These are phyloP conservation scores for Thielaviopsis euricoi DNA, from an alignment of 2,329 filamentous ascomycete genomes.

Conservation along the genomic window DNA sequence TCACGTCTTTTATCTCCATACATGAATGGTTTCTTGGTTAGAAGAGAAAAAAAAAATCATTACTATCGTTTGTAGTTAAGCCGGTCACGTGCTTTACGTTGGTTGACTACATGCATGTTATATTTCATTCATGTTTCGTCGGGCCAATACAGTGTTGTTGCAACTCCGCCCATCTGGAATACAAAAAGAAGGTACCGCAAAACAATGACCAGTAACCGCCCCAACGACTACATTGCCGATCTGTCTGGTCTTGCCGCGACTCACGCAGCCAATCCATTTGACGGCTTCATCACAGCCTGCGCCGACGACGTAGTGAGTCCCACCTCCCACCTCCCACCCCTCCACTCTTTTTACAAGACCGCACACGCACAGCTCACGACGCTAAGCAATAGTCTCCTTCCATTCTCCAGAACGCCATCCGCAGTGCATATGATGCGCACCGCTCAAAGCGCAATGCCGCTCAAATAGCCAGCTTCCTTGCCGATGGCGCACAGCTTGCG, in stretches of 20 bases:
- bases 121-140: too few relatives aligned
- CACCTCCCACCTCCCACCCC: background rate
- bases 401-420: constrained; percentile 32
- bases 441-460: constrained; percentile 58
- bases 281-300: constrained; percentile 53
- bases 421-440: constrained; percentile 56
- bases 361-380: too few relatives aligned
- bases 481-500: constrained; percentile 49
- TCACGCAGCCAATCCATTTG: background rate
- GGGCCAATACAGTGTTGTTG: background rate
- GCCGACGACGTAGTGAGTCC: constrained; percentile 45
- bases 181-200: too few relatives aligned
- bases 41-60: too few relatives aligned
- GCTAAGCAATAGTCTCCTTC: too few relatives aligned
- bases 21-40: background rate
- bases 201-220: constrained; percentile 4
- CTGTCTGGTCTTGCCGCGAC: background rate
- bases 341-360: too few relatives aligned
- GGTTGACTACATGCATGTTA: too few relatives aligned
- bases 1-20: background rate
- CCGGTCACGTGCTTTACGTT: too few relatives aligned
- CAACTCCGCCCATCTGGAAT: background rate
- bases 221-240: constrained; percentile 6
- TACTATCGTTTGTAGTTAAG: too few relatives aligned
- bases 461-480: constrained; percentile 53